These are phyloP conservation scores for Phyllosticta paracitricarpa DNA, from an alignment of 2,329 filamentous ascomycete genomes.

Conservation along the genomic window DNA sequence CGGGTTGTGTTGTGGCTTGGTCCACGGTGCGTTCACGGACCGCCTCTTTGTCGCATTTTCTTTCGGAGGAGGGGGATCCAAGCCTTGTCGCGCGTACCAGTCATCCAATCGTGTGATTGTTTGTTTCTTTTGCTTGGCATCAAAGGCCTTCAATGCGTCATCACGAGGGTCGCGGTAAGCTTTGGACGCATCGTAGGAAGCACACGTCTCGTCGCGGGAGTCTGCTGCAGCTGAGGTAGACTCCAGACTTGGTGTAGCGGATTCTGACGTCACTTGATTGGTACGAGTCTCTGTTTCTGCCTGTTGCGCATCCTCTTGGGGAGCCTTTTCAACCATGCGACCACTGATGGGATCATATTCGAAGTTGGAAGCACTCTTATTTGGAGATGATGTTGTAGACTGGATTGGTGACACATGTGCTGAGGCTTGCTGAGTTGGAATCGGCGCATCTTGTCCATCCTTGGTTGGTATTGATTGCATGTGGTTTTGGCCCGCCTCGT, in stretches of 20 bases:
- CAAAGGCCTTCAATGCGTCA: slow-evolving; percentile 2
- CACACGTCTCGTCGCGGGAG: slow-evolving; percentile 11
- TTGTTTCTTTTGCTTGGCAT: not conserved
- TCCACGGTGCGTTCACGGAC: not conserved
- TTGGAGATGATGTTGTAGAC: not conserved
- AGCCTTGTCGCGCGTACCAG: not conserved
- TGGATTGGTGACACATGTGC: not conserved
- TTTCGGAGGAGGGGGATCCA: not conserved
- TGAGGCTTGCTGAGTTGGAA: not conserved
- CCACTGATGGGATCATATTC: slow-evolving; percentile 28
- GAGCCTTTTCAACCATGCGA: slow-evolving; percentile 23
- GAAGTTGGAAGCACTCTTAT: not conserved
- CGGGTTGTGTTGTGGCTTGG: not conserved
- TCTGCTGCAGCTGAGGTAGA: slow-evolving; percentile 7
- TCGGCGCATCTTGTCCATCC: not conserved
- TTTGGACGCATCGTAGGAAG: slow-evolving; percentile 1
- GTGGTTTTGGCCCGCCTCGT: not conserved
- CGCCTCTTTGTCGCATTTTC: not conserved
- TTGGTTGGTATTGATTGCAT: not conserved
- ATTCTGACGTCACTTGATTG: not conserved
- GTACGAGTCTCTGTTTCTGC: not conserved
- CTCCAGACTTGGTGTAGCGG: not conserved
- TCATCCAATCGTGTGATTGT: not conserved
- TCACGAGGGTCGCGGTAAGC: slow-evolving; percentile 3
- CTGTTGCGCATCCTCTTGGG: not conserved